Conservation (phyloP, 257 asterid genomes). For the Voacanga thouarsii region DNA sequence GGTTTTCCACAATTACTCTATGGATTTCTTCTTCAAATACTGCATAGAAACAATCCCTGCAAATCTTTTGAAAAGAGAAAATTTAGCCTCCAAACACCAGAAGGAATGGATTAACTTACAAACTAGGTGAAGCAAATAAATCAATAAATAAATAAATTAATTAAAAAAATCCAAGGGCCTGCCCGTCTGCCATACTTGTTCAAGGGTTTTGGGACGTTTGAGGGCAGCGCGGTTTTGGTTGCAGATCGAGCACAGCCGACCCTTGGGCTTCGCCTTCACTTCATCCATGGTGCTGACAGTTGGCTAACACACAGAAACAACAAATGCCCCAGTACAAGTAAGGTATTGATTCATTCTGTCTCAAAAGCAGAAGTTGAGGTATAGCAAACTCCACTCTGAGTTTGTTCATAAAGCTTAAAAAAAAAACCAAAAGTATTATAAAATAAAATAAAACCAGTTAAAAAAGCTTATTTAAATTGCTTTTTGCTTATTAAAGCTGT, state of each 20-base stretch:
- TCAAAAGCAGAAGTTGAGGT: not conserved
- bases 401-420: not conserved
- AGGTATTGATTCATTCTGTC: not conserved
- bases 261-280: constrained; percentile 43
- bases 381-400: not conserved
- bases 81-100: not conserved
- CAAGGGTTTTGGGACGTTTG: constrained; percentile 92
- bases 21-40: constrained; percentile 93
- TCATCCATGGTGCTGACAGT: constrained; percentile 21
- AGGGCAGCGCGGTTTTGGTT: constrained; percentile 69
- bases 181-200: constrained; percentile 45
- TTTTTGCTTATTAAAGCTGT: too few relatives aligned
- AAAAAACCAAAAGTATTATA: too few relatives aligned
- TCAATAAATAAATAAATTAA: not conserved
- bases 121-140: not conserved
- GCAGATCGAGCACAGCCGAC: constrained; percentile 61
- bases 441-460: too few relatives aligned
- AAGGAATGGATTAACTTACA: not conserved
- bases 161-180: too few relatives aligned
- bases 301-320: not conserved
- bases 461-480: too few relatives aligned
- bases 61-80: constrained; percentile 41
- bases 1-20: constrained; percentile 67
- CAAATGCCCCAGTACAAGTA: not conserved
- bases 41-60: constrained; percentile 83